Evolutionary conservation across 106 monocot species (phyloP).

Genomic region (Allium sativum): DNA sequence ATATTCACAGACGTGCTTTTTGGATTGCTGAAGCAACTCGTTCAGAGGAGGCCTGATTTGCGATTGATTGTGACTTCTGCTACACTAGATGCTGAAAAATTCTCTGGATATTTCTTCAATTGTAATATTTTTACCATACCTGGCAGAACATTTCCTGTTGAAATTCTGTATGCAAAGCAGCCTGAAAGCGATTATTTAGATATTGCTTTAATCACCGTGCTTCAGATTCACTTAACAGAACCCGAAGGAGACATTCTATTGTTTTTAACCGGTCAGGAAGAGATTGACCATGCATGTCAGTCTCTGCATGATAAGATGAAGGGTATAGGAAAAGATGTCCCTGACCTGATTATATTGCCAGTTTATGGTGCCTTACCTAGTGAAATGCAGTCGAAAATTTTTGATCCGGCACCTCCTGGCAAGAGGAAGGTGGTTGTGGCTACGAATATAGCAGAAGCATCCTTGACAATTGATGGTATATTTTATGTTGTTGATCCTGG

Average conservation of each 20-base stretch:
- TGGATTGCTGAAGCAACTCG: constrained; percentile 76
- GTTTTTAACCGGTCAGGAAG: constrained; percentile 91
- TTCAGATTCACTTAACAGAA: constrained; percentile 91
- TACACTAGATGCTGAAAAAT: constrained; percentile 90
- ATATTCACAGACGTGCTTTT: constrained; percentile 89
- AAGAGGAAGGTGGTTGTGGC: constrained; percentile 96
- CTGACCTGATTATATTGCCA: constrained; percentile 92
- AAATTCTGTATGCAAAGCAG: constrained; percentile 86
- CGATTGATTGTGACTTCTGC: constrained; percentile 92
- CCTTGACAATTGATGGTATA: constrained; percentile 86
- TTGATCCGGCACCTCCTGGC: constrained; percentile 81
- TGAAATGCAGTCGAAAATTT: constrained; percentile 96
- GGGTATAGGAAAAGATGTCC: constrained; percentile 81
- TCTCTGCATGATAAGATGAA: constrained; percentile 95
- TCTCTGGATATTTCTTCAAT: constrained; percentile 92
- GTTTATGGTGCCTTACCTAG: constrained; percentile 93
- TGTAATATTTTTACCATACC: constrained; percentile 93
- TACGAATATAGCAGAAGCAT: constrained; percentile 95
- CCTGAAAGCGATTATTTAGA: constrained; percentile 92
- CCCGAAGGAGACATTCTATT: constrained; percentile 92
- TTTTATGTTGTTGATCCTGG: constrained; percentile 97
- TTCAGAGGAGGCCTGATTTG: constrained; percentile 66
- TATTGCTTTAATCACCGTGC: constrained; percentile 82
- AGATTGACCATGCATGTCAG: constrained; percentile 94
- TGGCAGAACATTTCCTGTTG: constrained; percentile 90